Conservation (phyloP, 2,329 filamentous ascomycete genomes). For the Juglanconis oblonga region DNA sequence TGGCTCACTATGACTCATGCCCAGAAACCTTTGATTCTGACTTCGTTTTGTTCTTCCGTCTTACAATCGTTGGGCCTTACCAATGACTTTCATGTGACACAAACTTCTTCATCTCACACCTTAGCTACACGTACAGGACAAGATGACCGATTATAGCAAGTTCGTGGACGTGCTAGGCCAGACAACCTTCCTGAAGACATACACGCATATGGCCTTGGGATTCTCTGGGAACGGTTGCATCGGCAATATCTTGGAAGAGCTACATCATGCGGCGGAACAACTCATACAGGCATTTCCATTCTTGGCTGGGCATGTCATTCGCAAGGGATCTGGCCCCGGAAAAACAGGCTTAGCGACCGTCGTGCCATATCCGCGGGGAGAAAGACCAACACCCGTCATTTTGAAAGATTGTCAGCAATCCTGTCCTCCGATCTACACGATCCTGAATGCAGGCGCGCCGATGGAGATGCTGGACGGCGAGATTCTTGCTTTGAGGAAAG, state of each 20-base stretch:
- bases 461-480: constrained; percentile 12
- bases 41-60: too few relatives aligned
- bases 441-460: background rate
- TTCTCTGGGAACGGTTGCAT: background rate
- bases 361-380: constrained; percentile 1
- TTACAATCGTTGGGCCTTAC: too few relatives aligned
- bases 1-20: too few relatives aligned
- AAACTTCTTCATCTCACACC: background rate
- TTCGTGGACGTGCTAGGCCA: constrained; percentile 15
- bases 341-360: constrained; percentile 9
- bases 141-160: background rate
- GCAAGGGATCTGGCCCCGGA: constrained; percentile 1
- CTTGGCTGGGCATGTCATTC: constrained; percentile 13
- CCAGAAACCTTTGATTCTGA: too few relatives aligned
- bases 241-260: background rate
- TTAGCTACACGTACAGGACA: background rate
- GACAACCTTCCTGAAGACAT: constrained; percentile 11
- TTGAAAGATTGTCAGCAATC: constrained; percentile 1
- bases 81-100: too few relatives aligned
- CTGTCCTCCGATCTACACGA: constrained; percentile 2
- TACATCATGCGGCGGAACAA: constrained; percentile 1
- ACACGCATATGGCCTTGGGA: constrained; percentile 4
- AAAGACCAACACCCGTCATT: background rate
- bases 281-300: constrained; percentile 9
- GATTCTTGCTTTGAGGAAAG: background rate